phyloP scores from a whole-genome alignment of 164 flowering plant species.

The Platanus orientalis region DNA sequence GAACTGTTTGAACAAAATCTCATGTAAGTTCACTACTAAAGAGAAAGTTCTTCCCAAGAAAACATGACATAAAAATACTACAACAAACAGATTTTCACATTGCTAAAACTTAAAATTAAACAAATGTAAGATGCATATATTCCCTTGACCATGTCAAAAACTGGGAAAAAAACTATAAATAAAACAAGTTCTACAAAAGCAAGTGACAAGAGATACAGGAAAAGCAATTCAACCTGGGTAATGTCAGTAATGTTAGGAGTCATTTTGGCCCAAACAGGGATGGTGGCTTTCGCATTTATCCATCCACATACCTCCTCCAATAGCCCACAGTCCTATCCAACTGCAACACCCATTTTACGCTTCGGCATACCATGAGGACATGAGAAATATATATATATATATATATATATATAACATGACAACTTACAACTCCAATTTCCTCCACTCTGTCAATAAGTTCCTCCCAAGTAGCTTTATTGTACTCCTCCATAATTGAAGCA shows the following conservation, averaged over 20 bases:
- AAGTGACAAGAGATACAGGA: not conserved
- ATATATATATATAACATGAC: not conserved
- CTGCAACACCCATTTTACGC: constrained; percentile 99
- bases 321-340: constrained; percentile 87
- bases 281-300: constrained; percentile 93
- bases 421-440: constrained; percentile 87
- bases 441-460: constrained; percentile 93
- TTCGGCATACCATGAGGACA: constrained; percentile 99
- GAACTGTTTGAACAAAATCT: too few relatives aligned
- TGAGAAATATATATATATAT: constrained; percentile 51
- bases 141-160: too few relatives aligned
- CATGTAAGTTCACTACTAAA: too few relatives aligned
- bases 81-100: too few relatives aligned
- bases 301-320: constrained; percentile 95
- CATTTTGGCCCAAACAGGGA: constrained; percentile 99
- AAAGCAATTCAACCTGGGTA: constrained; percentile 49
- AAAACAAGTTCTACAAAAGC: not conserved
- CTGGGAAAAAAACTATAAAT: too few relatives aligned
- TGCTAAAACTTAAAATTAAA: too few relatives aligned
- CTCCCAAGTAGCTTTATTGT: constrained; percentile 90
- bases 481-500: constrained; percentile 99
- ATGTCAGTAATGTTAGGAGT: constrained; percentile 97
- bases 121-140: too few relatives aligned
- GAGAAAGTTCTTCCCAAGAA: too few relatives aligned
- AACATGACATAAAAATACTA: too few relatives aligned